A percentile compares a stretch with the other conserved stretches of the same genome.
These are phyloP conservation scores for Tolypocladium ovalisporum DNA, from an alignment of 2,329 filamentous ascomycete genomes.

Conservation along the genomic window DNA sequence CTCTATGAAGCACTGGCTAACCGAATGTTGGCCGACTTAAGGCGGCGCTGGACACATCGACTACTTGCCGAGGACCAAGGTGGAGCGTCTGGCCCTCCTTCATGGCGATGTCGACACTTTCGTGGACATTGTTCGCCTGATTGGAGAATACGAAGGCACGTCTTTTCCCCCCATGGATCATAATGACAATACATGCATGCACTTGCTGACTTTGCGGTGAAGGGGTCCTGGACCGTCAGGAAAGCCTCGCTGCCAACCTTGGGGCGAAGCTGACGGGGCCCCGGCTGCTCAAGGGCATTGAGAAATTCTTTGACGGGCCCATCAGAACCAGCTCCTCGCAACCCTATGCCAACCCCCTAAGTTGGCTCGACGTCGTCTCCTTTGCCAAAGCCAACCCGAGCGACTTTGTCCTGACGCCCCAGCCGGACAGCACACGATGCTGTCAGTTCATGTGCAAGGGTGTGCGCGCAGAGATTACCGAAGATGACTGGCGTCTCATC, in stretches of 20 bases:
- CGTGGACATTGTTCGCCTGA: constrained; percentile 58
- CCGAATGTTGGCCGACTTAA: background rate
- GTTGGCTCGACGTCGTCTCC: constrained; percentile 78
- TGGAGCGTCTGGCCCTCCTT: constrained; percentile 37
- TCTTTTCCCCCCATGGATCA: background rate
- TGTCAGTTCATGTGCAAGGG: constrained; percentile 80
- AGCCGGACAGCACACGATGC: constrained; percentile 56
- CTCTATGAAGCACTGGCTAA: background rate
- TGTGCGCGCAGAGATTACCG: constrained; percentile 70
- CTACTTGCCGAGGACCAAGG: constrained; percentile 35
- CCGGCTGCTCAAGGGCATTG: constrained; percentile 75
- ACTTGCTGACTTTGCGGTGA: constrained; percentile 7
- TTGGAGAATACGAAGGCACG: constrained; percentile 66
- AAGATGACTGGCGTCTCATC: constrained; percentile 81
- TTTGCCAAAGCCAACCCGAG: constrained; percentile 72
- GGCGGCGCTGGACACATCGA: constrained; percentile 31
- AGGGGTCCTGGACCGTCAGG: constrained; percentile 73
- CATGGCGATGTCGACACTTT: constrained; percentile 56
- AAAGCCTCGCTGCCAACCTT: constrained; percentile 76
- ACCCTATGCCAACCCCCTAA: constrained; percentile 51
- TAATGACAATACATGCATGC: background rate
- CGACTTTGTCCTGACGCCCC: constrained; percentile 63
- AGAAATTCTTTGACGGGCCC: constrained; percentile 73
- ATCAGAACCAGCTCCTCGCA: constrained; percentile 46
- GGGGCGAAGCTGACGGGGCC: constrained; percentile 75